Percentiles rank a stretch among this genome's conserved stretches.
These are phyloP conservation scores for Middelhovenomyces tepae DNA, from an alignment of 805 yeast genomes.

Conservation along the genomic window DNA sequence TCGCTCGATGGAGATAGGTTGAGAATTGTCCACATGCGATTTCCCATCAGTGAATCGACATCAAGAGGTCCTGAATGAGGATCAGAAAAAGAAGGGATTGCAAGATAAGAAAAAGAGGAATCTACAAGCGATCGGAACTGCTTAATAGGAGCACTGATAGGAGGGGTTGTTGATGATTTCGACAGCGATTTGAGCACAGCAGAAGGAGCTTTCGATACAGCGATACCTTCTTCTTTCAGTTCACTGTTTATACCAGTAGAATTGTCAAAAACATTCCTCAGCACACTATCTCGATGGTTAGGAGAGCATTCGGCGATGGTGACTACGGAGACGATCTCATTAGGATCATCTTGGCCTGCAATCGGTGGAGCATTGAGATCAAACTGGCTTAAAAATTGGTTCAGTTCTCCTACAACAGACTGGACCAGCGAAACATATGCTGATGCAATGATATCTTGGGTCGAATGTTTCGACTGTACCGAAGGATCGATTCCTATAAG, in stretches of 20 bases:
- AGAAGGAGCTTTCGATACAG: constrained; percentile 22
- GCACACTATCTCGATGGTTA: constrained; percentile 18
- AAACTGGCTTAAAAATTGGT: constrained; percentile 25
- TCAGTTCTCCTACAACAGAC: constrained; percentile 27
- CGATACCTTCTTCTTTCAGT: constrained; percentile 29
- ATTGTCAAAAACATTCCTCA: constrained; percentile 29
- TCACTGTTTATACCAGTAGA: constrained; percentile 30
- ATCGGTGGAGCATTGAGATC: constrained; percentile 18
- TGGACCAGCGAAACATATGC: constrained; percentile 27
- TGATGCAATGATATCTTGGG: constrained; percentile 26
- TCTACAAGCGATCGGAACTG: constrained; percentile 19
- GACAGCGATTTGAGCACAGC: constrained; percentile 14
- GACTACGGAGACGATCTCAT: constrained; percentile 28
- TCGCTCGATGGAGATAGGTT: constrained; percentile 23
- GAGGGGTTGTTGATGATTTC: constrained; percentile 2
- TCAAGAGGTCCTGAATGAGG: constrained; percentile 14
- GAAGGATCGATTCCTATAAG: constrained; percentile 30
- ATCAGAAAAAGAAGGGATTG: constrained; percentile 5
- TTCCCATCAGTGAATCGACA: constrained; percentile 19
- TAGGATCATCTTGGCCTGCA: constrained; percentile 19
- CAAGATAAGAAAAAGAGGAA: constrained; percentile 20
- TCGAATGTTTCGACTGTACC: constrained; percentile 18
- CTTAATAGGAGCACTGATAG: constrained; percentile 13
- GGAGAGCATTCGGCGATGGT: constrained; percentile 28
- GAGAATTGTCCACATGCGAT: constrained; percentile 30